Conservation (phyloP, 768 basidiomycete genomes). For the Chalciporus pseudorubinellus region DNA sequence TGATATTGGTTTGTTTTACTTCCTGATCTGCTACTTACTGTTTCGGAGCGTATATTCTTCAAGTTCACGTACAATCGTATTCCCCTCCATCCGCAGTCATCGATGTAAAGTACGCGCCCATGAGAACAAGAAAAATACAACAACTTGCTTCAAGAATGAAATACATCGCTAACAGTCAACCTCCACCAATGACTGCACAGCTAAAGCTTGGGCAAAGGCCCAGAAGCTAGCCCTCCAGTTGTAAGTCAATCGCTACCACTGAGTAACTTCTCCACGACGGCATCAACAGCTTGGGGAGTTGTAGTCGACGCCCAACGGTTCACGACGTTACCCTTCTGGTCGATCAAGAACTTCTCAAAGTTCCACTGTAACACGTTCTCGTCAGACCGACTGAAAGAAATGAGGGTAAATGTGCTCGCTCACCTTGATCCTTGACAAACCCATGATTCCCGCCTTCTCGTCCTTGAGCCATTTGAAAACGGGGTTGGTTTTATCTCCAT, state of each 20-base stretch:
- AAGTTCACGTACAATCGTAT: not conserved
- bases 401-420: slow-evolving; percentile 13
- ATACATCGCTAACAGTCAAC: not conserved
- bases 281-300: slow-evolving; percentile 60
- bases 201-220: slow-evolving; percentile 15
- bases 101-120: not conserved
- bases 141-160: not conserved
- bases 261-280: slow-evolving; percentile 61
- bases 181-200: not conserved
- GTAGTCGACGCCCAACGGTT: slow-evolving; percentile 78
- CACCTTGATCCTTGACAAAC: slow-evolving; percentile 74
- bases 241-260: slow-evolving; percentile 18
- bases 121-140: not conserved
- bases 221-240: not conserved
- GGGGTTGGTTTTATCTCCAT: slow-evolving; percentile 80
- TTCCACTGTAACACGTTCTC: slow-evolving; percentile 60
- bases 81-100: too few species aligned
- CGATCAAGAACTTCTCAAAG: slow-evolving; percentile 85
- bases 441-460: slow-evolving; percentile 71
- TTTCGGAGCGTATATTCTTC: not conserved
- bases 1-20: too few species aligned
- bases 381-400: not conserved
- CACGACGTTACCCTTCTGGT: slow-evolving; percentile 74
- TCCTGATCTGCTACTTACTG: not conserved
- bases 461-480: slow-evolving; percentile 85